Conservation (phyloP, 768 basidiomycete species). For the Cystofilobasidium macerans region DNA sequence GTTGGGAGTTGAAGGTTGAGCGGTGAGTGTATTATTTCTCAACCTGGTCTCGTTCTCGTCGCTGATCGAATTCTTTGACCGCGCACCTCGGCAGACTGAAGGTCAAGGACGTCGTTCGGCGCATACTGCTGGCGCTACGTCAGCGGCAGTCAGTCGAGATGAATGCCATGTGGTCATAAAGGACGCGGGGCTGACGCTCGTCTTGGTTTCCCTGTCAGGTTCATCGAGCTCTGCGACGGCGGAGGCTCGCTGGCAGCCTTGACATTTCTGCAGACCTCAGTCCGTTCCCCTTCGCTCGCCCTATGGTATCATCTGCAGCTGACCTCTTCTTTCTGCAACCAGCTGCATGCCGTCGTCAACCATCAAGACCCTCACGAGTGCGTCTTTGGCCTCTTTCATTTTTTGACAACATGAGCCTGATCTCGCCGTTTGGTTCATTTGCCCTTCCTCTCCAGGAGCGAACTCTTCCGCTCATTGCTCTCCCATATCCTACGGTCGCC, state of each 20-base stretch:
- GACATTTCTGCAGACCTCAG: constrained; percentile 5
- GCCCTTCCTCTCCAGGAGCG: constrained; percentile 3
- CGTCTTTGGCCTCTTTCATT: not conserved
- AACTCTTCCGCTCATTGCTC: constrained; percentile 15
- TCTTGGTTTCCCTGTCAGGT: not conserved
- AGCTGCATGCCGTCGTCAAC: constrained; percentile 13
- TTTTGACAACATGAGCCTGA: not conserved
- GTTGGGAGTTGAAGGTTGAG: constrained; percentile 19
- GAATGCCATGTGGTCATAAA: no score
- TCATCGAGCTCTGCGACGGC: constrained; percentile 18
- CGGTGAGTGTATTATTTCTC: not conserved
- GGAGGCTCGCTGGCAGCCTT: constrained; percentile 6
- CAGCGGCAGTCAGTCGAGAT: not conserved
- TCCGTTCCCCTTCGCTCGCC: not conserved
- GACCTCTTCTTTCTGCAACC: not conserved
- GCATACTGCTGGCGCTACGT: not conserved
- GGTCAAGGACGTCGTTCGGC: not conserved
- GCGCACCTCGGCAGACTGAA: not conserved
- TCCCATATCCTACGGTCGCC: constrained; percentile 7
- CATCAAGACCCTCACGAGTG: constrained; percentile 12
- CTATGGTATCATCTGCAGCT: not conserved
- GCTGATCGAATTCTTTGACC: no score
- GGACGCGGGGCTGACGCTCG: not conserved
- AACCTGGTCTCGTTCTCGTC: no score
- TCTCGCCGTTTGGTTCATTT: not conserved